These are phyloP conservation scores for Tilletia indica DNA, from an alignment of 1,284 basidiomycete species.

Conservation along the genomic window DNA sequence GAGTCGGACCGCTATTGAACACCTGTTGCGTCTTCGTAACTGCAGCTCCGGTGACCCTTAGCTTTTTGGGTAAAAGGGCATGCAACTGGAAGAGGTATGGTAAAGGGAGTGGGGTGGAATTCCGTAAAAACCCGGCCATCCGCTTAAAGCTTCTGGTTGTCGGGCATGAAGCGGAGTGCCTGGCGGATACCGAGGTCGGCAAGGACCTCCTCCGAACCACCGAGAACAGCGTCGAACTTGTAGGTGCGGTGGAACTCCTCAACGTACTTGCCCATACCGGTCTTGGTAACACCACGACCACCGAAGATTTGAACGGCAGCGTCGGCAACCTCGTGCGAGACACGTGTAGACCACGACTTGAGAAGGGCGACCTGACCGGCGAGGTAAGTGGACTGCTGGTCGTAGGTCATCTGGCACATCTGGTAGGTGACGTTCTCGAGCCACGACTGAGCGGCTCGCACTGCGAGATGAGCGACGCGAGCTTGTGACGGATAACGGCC, in stretches of 20 bases:
- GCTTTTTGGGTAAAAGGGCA: too few relatives aligned
- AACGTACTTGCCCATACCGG: conserved; percentile 62
- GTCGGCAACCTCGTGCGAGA: conserved; percentile 62
- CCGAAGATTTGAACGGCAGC: conserved; percentile 75
- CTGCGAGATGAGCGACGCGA: conserved; percentile 81
- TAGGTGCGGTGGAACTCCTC: conserved; percentile 64
- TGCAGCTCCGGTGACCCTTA: too few relatives aligned
- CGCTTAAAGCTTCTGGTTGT: conserved; percentile 36
- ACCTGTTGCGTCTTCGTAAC: too few relatives aligned
- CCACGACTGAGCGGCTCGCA: conserved; percentile 82
- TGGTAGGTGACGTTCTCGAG: conserved; percentile 85
- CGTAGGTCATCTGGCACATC: conserved; percentile 76
- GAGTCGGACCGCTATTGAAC: too few relatives aligned
- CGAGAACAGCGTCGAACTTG: conserved; percentile 62
- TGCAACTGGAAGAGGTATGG: too few relatives aligned
- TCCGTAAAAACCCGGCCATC: not conserved
- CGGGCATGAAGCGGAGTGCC: conserved; percentile 54
- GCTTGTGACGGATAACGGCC: conserved; percentile 77
- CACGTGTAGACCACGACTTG: conserved; percentile 61
- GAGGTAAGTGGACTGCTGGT: conserved; percentile 65
- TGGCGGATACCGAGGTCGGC: conserved; percentile 62
- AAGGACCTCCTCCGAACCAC: conserved; percentile 58
- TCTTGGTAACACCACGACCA: conserved; percentile 69
- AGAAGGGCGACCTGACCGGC: conserved; percentile 72
- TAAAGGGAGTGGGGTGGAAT: too few relatives aligned